Evolutionary conservation across 176 grass and related monocot genomes (phyloP).

Genomic region (Saccharum spontaneum): DNA sequence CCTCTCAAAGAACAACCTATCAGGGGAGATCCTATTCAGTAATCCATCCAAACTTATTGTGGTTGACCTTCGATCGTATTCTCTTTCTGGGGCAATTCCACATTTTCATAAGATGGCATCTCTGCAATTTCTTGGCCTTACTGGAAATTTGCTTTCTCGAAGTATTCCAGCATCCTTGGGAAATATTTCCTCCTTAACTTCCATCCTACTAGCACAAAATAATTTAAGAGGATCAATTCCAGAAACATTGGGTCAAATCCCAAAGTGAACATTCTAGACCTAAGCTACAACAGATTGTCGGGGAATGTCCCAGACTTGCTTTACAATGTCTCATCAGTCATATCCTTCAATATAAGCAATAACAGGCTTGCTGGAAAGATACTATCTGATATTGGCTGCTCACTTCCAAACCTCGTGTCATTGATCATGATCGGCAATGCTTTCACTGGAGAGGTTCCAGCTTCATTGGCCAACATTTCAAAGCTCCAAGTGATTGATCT

Average conservation of each 20-base stretch:
- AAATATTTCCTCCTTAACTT: slow-evolving; percentile 34
- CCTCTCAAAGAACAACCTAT: too few relatives aligned
- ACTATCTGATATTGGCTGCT: slow-evolving; percentile 3
- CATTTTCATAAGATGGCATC: background rate
- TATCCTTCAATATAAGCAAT: background rate
- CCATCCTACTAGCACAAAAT: slow-evolving; percentile 14
- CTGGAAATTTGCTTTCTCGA: slow-evolving; percentile 1
- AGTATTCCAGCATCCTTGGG: slow-evolving; percentile 29
- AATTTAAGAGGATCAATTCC: background rate
- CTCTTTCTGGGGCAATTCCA: slow-evolving; percentile 9
- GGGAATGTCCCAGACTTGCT: slow-evolving; percentile 16
- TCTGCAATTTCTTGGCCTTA: slow-evolving; percentile 3
- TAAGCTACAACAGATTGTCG: background rate
- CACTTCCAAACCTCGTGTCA: slow-evolving; percentile 7
- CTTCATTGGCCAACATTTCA: slow-evolving; percentile 19
- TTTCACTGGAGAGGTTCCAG: background rate
- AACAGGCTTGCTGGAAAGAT: background rate
- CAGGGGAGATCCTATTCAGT: too few relatives aligned
- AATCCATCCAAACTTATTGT: too few relatives aligned
- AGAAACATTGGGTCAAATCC: slow-evolving; percentile 14
- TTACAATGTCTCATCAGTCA: slow-evolving; percentile 34
- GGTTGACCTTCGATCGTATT: too few relatives aligned
- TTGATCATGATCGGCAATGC: background rate
- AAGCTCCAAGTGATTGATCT: slow-evolving; percentile 26
- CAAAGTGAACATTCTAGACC: background rate